Evolutionary conservation across 768 basidiomycete species (phyloP).

Genomic region (Calocybe gangraenosa): DNA sequence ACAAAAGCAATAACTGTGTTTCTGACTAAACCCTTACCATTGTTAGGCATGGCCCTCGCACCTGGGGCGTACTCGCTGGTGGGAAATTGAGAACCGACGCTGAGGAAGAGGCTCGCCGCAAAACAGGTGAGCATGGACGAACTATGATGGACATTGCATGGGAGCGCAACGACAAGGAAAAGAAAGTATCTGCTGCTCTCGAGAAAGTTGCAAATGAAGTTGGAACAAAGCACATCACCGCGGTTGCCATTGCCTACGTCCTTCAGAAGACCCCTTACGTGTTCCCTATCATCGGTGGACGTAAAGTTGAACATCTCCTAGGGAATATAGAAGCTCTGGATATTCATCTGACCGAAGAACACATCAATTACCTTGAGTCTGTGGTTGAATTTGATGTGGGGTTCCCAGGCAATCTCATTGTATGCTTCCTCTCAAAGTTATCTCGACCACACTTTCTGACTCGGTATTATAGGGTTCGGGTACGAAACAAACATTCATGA

Average conservation of each 20-base stretch:
- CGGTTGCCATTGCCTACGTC: conserved; percentile 12
- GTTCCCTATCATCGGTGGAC: conserved; percentile 48
- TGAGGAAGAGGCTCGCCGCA: conserved; percentile 20
- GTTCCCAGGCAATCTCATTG: conserved; percentile 35
- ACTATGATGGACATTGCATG: conserved; percentile 15
- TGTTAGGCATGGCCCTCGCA: conserved; percentile 22
- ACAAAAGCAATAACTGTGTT: conserved; percentile 7
- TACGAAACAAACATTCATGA: background rate
- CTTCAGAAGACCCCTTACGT: conserved; percentile 25
- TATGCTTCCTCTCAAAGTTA: conserved; percentile 14
- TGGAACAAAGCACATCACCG: conserved; percentile 28
- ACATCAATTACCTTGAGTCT: conserved; percentile 42
- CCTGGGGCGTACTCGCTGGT: conserved; percentile 23
- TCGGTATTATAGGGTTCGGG: background rate
- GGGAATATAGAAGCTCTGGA: conserved; percentile 49
- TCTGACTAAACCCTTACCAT: conserved; percentile 20
- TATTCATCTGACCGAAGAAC: conserved; percentile 39
- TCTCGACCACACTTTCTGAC: background rate
- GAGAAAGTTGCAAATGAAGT: conserved; percentile 36
- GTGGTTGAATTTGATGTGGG: conserved; percentile 40
- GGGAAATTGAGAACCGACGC: conserved; percentile 49
- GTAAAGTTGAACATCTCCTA: conserved; percentile 47
- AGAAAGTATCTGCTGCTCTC: conserved; percentile 26
- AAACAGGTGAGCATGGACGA: conserved; percentile 23
- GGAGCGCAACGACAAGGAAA: conserved; percentile 31